Conservation (phyloP, 345 rosid species). For the Gossypium turneri region DNA sequence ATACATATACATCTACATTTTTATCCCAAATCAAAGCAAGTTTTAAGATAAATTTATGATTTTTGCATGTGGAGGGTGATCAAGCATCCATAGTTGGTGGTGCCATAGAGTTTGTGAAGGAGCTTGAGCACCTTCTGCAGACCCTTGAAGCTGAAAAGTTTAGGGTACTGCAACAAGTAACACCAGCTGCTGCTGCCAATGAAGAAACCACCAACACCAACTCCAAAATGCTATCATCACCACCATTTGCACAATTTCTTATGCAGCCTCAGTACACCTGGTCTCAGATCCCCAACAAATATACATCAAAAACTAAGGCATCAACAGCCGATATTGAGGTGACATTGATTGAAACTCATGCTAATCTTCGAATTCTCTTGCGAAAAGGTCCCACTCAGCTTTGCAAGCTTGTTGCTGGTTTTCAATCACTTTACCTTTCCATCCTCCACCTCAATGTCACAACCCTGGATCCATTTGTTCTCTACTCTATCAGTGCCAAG, state of each 20-base stretch:
- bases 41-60: neutral
- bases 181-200: neutral
- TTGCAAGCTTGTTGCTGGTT: conserved; percentile 51
- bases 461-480: conserved; percentile 45
- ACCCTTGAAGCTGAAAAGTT: conserved; percentile 66
- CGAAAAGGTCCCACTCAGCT: conserved; percentile 50
- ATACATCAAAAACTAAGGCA: conserved; percentile 38
- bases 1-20: neutral
- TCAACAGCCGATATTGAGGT: conserved; percentile 76
- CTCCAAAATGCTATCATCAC: conserved; percentile 13
- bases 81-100: conserved; percentile 94
- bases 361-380: conserved; percentile 69
- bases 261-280: conserved; percentile 50
- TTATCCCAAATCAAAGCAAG: neutral
- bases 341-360: conserved; percentile 78
- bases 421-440: conserved; percentile 61
- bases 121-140: conserved; percentile 66
- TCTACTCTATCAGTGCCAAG: conserved; percentile 82
- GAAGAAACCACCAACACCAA: neutral
- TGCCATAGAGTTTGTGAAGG: conserved; percentile 85
- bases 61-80: conserved; percentile 54
- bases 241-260: conserved; percentile 52
- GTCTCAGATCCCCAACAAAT: conserved; percentile 47
- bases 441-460: conserved; percentile 75
- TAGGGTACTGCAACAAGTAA: conserved; percentile 21